A percentile compares a stretch with the other conserved stretches of the same genome.
Conservation (phyloP, 2,329 filamentous ascomycete genomes). For the Botrytis elliptica region DNA sequence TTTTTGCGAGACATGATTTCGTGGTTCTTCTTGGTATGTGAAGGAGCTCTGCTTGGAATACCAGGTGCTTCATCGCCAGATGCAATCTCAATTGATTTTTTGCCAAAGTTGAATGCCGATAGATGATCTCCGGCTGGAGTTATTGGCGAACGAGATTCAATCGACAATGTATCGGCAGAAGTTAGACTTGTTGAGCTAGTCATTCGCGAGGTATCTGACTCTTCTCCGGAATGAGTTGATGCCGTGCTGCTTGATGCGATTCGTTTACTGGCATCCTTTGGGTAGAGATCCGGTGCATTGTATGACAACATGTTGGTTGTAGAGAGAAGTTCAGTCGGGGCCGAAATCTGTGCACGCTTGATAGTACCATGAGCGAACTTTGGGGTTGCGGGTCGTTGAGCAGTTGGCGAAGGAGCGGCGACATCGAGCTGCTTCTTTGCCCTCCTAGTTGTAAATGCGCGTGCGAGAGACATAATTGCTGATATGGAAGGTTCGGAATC, state of each 20-base stretch:
- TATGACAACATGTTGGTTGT: conserved; percentile 97
- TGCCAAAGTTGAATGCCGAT: conserved; percentile 59
- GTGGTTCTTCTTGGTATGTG: conserved; percentile 85
- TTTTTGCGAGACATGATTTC: conserved; percentile 70
- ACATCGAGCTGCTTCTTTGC: conserved; percentile 49
- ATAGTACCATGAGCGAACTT: conserved; percentile 34
- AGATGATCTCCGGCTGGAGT: conserved; percentile 61
- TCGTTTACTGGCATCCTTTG: conserved; percentile 19
- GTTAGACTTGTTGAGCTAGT: conserved; percentile 45
- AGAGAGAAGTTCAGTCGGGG: conserved; percentile 80
- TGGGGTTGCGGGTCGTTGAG: conserved; percentile 35
- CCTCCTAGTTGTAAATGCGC: conserved; percentile 67
- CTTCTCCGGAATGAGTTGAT: conserved; percentile 55
- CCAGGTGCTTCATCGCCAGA: conserved; percentile 50
- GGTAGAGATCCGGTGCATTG: conserved; percentile 80
- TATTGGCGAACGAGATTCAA: conserved; percentile 42
- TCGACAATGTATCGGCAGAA: conserved; percentile 47
- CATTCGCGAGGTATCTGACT: conserved; percentile 63
- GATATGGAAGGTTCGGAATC: conserved; percentile 27
- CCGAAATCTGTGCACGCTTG: conserved; percentile 71
- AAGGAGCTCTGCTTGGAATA: conserved; percentile 76
- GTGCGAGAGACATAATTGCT: conserved; percentile 55
- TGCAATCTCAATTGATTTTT: conserved; percentile 39
- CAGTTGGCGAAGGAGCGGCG: conserved; percentile 26
- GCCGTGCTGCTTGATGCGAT: conserved; percentile 23